Evolutionary conservation across 176 grass and related monocot genomes (phyloP).

Genomic region (Pharus latifolius): DNA sequence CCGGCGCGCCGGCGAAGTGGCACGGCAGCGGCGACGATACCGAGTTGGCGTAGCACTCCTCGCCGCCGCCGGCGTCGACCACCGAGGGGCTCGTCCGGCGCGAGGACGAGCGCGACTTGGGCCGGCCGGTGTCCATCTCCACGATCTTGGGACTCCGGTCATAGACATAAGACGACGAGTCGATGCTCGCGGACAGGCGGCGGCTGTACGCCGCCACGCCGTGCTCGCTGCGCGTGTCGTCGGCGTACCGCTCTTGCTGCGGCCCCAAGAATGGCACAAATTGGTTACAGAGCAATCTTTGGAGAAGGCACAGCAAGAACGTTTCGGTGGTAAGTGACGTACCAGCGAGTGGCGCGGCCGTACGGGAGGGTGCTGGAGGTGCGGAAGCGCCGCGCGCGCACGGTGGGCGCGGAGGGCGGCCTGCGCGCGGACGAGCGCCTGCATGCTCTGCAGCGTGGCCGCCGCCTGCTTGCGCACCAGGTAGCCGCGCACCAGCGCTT

Average conservation of each 20-base stretch:
- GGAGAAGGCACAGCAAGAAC: not conserved
- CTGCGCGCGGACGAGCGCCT: constrained; percentile 80
- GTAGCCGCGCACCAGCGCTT: constrained; percentile 84
- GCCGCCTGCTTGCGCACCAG: constrained; percentile 71
- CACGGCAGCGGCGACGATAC: constrained; percentile 37
- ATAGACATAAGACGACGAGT: constrained; percentile 44
- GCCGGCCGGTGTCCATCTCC: constrained; percentile 75
- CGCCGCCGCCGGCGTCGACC: constrained; percentile 11
- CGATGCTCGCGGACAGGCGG: constrained; percentile 64
- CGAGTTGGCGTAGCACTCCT: constrained; percentile 24
- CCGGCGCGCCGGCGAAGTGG: constrained; percentile 2
- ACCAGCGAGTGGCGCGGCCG: constrained; percentile 58
- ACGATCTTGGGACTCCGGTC: constrained; percentile 94
- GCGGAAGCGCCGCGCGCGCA: constrained; percentile 13
- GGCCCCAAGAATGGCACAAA: not conserved
- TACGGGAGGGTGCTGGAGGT: constrained; percentile 28
- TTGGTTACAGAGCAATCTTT: not conserved
- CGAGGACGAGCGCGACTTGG: constrained; percentile 58
- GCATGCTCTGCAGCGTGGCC: constrained; percentile 80
- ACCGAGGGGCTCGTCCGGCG: constrained; percentile 45
- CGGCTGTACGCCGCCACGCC: constrained; percentile 52
- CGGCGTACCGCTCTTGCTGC: constrained; percentile 72
- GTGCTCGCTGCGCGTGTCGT: constrained; percentile 71
- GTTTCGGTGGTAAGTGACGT: constrained; percentile 3
- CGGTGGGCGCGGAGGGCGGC: constrained; percentile 61